Percentiles rank a stretch among this genome's conserved stretches.
These are phyloP conservation scores for Xylaria sp. DNA, from an alignment of 2,329 filamentous ascomycete species.

Conservation along the genomic window DNA sequence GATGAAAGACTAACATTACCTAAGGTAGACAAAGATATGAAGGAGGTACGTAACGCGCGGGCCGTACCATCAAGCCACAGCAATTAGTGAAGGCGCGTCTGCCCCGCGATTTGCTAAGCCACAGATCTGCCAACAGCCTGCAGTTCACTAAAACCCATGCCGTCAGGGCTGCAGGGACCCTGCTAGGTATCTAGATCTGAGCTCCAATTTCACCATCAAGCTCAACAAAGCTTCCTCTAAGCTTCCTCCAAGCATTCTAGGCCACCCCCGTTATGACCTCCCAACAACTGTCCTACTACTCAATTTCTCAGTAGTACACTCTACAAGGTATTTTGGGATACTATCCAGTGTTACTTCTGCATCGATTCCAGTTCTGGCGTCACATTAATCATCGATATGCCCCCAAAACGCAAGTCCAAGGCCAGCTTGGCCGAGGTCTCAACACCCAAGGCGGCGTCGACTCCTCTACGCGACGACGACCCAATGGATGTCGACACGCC, in stretches of 20 bases:
- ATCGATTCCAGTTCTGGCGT: not conserved
- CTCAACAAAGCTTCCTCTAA: not conserved
- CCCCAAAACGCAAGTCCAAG: conserved; percentile 70
- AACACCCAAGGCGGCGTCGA: conserved; percentile 53
- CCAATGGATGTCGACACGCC: conserved; percentile 63
- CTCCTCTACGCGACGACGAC: conserved; percentile 58
- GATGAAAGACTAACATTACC: not conserved
- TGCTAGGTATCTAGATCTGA: not conserved
- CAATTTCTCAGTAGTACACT: not conserved
- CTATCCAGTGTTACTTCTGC: not conserved
- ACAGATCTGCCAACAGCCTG: conserved; percentile 11
- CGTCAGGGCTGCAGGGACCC: no score
- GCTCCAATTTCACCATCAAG: not conserved
- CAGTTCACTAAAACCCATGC: not conserved
- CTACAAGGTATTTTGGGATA: not conserved
- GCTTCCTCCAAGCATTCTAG: not conserved
- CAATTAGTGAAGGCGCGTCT: conserved; percentile 6
- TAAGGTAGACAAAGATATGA: not conserved
- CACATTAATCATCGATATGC: conserved; percentile 51
- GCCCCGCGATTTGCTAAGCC: conserved; percentile 29
- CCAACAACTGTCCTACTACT: not conserved
- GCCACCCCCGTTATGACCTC: not conserved
- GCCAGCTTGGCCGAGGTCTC: conserved; percentile 55
- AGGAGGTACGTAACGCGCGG: conserved; percentile 5
- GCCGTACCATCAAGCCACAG: conserved; percentile 3